These are phyloP conservation scores for Aspergillus fumigatiaffinis DNA, from an alignment of 2,329 filamentous ascomycete genomes.

Conservation along the genomic window DNA sequence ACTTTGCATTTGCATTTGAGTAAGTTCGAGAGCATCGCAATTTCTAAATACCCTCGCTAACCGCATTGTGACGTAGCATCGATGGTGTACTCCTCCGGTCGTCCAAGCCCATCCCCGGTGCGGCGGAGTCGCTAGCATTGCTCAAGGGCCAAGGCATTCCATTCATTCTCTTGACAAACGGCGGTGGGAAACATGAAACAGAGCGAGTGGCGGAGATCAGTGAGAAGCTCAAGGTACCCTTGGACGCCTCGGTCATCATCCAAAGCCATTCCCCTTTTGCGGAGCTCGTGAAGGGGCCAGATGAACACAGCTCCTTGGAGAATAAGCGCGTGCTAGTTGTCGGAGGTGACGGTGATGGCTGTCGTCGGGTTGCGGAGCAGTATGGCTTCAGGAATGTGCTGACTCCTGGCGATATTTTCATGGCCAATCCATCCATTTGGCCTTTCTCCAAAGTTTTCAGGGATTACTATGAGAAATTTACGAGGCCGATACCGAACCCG, in stretches of 20 bases:
- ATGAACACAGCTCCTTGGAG: conserved; percentile 50
- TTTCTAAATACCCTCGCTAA: background rate
- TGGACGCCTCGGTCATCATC: conserved; percentile 69
- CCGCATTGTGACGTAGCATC: conserved; percentile 53
- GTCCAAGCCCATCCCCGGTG: conserved; percentile 72
- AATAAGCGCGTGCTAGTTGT: conserved; percentile 71
- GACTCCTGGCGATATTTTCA: conserved; percentile 78
- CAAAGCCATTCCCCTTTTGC: conserved; percentile 90
- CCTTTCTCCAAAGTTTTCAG: conserved; percentile 71
- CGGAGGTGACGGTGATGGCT: conserved; percentile 64
- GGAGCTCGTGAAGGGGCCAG: conserved; percentile 60
- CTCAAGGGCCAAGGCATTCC: conserved; percentile 74
- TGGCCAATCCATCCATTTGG: conserved; percentile 70
- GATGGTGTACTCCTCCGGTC: conserved; percentile 93
- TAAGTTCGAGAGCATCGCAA: conserved; percentile 23
- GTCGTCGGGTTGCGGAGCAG: conserved; percentile 68
- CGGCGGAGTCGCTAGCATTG: conserved; percentile 66
- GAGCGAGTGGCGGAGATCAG: conserved; percentile 69
- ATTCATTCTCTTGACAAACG: conserved; percentile 94
- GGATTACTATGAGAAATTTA: conserved; percentile 55
- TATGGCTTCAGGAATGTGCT: conserved; percentile 77
- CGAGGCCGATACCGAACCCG: conserved; percentile 33
- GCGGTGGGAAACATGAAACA: conserved; percentile 78
- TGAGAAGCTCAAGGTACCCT: conserved; percentile 58
- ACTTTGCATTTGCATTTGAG: conserved; percentile 47